Evolutionary conservation across 2,329 filamentous ascomycete genomes (phyloP), one percentile per base, ranked within the genome.

Genomic region (Neurospora sp.): DNA sequence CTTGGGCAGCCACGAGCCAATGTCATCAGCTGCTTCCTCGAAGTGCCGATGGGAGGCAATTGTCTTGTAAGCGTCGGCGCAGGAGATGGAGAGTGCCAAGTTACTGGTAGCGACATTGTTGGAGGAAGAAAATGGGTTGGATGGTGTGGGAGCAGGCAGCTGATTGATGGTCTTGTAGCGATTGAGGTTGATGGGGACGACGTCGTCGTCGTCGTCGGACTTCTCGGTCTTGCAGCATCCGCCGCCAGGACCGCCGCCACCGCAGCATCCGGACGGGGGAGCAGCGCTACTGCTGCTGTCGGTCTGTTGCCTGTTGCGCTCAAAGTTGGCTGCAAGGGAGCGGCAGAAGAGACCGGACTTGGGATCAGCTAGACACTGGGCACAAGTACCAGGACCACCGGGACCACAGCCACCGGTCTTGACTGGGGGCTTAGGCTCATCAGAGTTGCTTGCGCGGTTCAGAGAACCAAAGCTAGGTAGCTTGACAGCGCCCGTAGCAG

Each of bases 341-440:
- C 92, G 91, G 80, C 92, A 96, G 82, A 96, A 96, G 43, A 94
- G 86, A 1, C 91, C 92, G 3, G 92, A 92, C 77, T 91, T 90
- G 19, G 92, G 91, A 77, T 95, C 92, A 1, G 88, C 84, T 71
- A 90, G 85, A 77, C 92, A 96, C 80, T 95, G 91, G 4, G 90
- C 87, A 77, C 92, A 96, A 17, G 90, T 91, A 10, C 92, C 92
- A 0, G 92, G 92, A 0, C 91, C 91, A 68, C 90, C 90, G 43
- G 87, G 83, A 36, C 91, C 86, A 70, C 87, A 89, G 40, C 83
- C 81, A 37, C 80, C 76, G 1, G 78, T 70, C 38, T 77, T 71
- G 36, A 76, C 72, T 62, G 78, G 71, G 3, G 72, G 28, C 71
- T 72, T 36, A 70, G 67, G 6, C 71, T 38, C 23, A 72, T 75